Evolutionary conservation across 768 basidiomycete genomes (phyloP), one percentile per base, ranked within the genome.

Genomic region (Suillus placidus): DNA sequence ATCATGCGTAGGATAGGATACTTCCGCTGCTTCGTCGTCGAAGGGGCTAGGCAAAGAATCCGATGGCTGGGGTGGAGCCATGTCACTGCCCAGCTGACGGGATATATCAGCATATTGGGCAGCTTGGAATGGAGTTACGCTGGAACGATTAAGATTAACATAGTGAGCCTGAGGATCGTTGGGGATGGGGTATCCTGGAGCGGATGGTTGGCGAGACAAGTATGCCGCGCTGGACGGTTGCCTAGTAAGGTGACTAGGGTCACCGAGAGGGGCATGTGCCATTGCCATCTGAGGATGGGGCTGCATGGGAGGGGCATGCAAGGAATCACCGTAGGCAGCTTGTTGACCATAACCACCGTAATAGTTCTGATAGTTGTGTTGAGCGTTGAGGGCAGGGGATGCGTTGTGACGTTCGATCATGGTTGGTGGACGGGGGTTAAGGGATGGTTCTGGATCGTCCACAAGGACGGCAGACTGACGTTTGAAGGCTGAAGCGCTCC

Each of bases 111-210:
- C 85, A 70, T 92, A 92, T 73, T 93, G 92, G 0, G 81, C 83
- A 47, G 88, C 91, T 71, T 93, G 91, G 82, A 83, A 90, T 0
- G 91, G 90, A 4, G 90, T 87, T 3, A 91, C 85, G 70, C 90
- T 91, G 20, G 87, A 87, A 52, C 91, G 83, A 71, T 77, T 80
- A 49, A 93, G 80, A 69, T 92, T 88, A 43, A 87, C 81, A 64
- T 92, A 91, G 66, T 87, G 84, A 13, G 79, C 71, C 14, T 70
- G 62, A 20, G 65, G 63, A 4, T 76, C 72, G 23, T 77, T 71
- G 16, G 70, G 64, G 16, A 66, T 34, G 1, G 60, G 2, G 1
- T 67, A 60, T 14, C 60, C 65, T 14, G 64, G 62, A 35, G 71
- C 49, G 8, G 67, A 67, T 23, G 72, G 70, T 23, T 72, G 66